Conservation (phyloP, 2,329 filamentous ascomycete genomes). For the Hypocreales sp. region DNA sequence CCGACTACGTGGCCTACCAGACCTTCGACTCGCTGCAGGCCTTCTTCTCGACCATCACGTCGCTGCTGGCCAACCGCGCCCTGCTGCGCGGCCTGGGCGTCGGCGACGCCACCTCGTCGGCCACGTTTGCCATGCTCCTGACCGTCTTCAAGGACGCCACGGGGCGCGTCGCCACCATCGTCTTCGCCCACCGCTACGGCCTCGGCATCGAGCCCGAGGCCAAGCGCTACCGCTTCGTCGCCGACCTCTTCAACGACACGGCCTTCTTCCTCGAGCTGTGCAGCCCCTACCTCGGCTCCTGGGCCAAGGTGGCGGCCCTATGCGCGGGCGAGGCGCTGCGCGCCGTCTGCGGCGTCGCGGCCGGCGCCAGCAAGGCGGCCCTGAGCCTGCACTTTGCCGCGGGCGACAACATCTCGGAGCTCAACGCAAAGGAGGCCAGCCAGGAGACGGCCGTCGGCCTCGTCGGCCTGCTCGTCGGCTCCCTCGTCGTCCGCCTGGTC, state of each 20-base stretch:
- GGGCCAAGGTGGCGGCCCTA: constrained; percentile 32
- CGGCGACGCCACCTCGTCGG: constrained; percentile 62
- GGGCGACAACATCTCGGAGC: constrained; percentile 74
- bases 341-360: constrained; percentile 73
- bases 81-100: constrained; percentile 71
- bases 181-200: constrained; percentile 71
- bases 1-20: constrained; percentile 66
- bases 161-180: constrained; percentile 68
- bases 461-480: constrained; percentile 73
- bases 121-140: constrained; percentile 67
- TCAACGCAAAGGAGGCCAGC: constrained; percentile 89
- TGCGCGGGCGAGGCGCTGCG: constrained; percentile 34
- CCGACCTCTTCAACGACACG: constrained; percentile 77
- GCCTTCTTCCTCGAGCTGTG: constrained; percentile 77
- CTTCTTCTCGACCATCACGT: constrained; percentile 69
- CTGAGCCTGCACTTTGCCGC: constrained; percentile 84
- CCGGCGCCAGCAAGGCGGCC: constrained; percentile 78
- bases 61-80: constrained; percentile 65
- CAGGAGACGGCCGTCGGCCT: constrained; percentile 91
- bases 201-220: constrained; percentile 78
- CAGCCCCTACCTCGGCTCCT: constrained; percentile 52
- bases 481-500: constrained; percentile 62
- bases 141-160: constrained; percentile 72
- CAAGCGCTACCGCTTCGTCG: constrained; percentile 76
- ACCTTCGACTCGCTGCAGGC: constrained; percentile 65